Conservation (phyloP, 1,139 yeast genomes). For the Saccharomycopsis hybrid region DNA sequence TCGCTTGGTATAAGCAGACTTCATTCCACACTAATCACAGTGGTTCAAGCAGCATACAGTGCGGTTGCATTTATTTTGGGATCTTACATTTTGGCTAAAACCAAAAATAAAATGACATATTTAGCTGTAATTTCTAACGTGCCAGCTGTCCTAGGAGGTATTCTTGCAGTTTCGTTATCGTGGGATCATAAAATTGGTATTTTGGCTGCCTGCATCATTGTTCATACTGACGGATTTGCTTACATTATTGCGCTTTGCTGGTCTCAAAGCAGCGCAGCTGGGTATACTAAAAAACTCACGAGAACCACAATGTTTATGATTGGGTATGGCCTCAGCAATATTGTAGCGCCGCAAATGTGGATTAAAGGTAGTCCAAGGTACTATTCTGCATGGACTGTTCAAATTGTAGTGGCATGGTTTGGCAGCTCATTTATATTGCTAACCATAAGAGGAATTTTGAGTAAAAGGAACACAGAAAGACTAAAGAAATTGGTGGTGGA, state of each 20-base stretch:
- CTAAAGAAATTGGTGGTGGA: conserved; percentile 11
- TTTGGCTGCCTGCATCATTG: conserved; percentile 36
- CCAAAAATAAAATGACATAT: conserved; percentile 24
- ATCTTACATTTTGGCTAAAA: conserved; percentile 9
- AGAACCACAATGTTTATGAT: conserved; percentile 37
- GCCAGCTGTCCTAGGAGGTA: conserved; percentile 40
- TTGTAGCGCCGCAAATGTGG: conserved; percentile 43
- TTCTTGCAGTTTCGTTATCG: conserved; percentile 38
- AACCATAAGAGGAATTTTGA: conserved; percentile 35
- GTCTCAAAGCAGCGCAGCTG: conserved; percentile 31
- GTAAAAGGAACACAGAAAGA: conserved; percentile 35
- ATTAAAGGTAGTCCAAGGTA: conserved; percentile 34
- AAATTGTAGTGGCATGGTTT: conserved; percentile 41
- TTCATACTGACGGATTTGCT: conserved; percentile 25
- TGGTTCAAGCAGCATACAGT: conserved; percentile 33
- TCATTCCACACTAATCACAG: conserved; percentile 28
- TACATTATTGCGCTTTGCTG: conserved; percentile 36
- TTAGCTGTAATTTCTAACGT: conserved; percentile 24
- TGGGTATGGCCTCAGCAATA: conserved; percentile 36
- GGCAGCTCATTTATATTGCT: conserved; percentile 35
- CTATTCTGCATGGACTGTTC: conserved; percentile 44
- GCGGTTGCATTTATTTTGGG: conserved; percentile 20
- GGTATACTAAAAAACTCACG: conserved; percentile 37
- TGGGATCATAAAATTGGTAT: conserved; percentile 38
- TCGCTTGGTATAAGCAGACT: conserved; percentile 31